Base-by-base conservation (phyloP, 116 monocot genomes). In the Iris pallida region DNA sequence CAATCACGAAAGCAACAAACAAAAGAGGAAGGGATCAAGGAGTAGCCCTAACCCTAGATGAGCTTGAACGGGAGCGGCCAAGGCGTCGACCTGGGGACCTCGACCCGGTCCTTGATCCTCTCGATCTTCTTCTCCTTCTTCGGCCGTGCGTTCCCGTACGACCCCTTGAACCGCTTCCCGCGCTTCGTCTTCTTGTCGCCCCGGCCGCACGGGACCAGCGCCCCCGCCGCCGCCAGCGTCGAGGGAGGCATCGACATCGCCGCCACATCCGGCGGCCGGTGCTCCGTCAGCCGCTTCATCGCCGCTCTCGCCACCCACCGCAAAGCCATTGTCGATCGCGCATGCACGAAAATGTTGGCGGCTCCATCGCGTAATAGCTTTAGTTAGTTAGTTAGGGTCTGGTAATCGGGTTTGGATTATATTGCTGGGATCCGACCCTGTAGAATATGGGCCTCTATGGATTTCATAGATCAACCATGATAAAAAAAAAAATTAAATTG, bases 61-160 rank as follows among this genome's bases (percentile, higher is more conserved):
- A 95, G 91, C 80, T 95, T 95, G 80, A 95, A 91, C 30, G 95
- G 95, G 47, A 95, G 91, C 40, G 95, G 95, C 95, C 95, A 95
- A 40, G 95, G 95, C 43, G 95, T 95, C 63, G 89, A 91, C 76
- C 88, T 74, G 54, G 91, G 91, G 12, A 95, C 95, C 75, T 95
- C 95, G 52, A 95, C 68, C 54, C 82, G 75, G 68, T 95, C 95
- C 78, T 95, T 95, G 82, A 95, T 89, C 63, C 95, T 53, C 80
- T 91, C 78, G 67, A 91, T 85, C 91, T 86, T 95, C 82, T 91
- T 88, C 70, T 95, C 86, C 89, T 59, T 64, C 82, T 95, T 95
- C 40, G 88, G 86, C 70, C 91, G 69, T 13, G 80, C 63, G 78
- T 95, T 95, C 0, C 95, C 95, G 74, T 73, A 95, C 41, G 95